These are phyloP conservation scores for Cyclocybe aegerita DNA, from an alignment of 768 basidiomycete species.

Conservation along the genomic window DNA sequence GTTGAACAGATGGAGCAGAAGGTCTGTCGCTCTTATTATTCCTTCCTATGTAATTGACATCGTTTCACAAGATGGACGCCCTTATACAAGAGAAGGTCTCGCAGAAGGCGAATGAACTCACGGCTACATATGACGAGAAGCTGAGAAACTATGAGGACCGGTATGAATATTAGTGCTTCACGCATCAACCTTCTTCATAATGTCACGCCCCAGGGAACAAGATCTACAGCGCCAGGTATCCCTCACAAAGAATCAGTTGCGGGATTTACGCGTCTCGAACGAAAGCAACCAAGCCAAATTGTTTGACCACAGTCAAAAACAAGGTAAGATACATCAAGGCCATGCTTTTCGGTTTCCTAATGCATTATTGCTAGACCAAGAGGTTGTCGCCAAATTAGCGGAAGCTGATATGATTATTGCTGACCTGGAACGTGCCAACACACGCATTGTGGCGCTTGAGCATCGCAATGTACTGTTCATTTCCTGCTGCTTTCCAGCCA, in stretches of 20 bases:
- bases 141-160: slow-evolving; percentile 95
- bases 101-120: slow-evolving; percentile 95
- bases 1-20: slow-evolving; percentile 82
- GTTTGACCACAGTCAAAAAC: slow-evolving; percentile 85
- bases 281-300: slow-evolving; percentile 93
- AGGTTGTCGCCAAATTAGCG: slow-evolving; percentile 83
- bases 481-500: background rate
- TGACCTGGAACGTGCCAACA: slow-evolving; percentile 94
- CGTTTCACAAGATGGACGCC: slow-evolving; percentile 80
- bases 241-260: slow-evolving; percentile 85
- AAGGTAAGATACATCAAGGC: slow-evolving; percentile 51
- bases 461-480: slow-evolving; percentile 73
- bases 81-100: slow-evolving; percentile 85
- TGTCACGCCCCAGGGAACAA: slow-evolving; percentile 63
- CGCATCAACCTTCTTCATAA: background rate
- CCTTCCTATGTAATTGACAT: slow-evolving; percentile 4
- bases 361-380: slow-evolving; percentile 64
- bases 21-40: slow-evolving; percentile 38
- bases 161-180: slow-evolving; percentile 38
- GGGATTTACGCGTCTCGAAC: slow-evolving; percentile 86
- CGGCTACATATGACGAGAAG: slow-evolving; percentile 95
- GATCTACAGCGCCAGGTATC: slow-evolving; percentile 90
- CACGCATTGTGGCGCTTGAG: slow-evolving; percentile 88
- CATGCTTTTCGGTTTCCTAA: background rate
- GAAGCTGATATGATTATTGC: slow-evolving; percentile 95